Base-by-base conservation (phyloP, 179 eudicot species). In the Gypsophila paniculata region DNA sequence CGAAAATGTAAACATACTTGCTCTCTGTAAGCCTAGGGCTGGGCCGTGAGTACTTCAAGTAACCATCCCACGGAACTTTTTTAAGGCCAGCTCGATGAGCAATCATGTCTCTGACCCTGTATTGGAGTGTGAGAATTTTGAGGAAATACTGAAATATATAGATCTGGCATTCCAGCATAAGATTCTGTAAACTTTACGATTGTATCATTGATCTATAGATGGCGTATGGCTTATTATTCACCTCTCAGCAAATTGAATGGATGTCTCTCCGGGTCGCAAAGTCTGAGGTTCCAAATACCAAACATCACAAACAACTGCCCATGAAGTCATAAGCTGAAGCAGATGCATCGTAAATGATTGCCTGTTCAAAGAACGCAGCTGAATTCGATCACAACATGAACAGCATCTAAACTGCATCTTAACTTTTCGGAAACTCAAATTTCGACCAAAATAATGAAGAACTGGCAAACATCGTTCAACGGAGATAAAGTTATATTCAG, bases 281-380 rank as follows among this genome's bases (percentile, higher is more conserved):
- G 82, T 90, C 77, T 95, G 99, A 65, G 97, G 99, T 75, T 95
- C 99, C 83, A 95, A 67, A 82, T 88, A 95, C 97, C 97, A 95
- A 46, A 95, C 99, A 77, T 95, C 97, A 85, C 99, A 95, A 74
- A 95, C 97, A 75, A 95, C 96, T 72, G 97, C 99, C 99, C 99
- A 95, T 3, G 99, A 95, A 22, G 96, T 86, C 99, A 95, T 92
- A 67, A 95, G 88, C 85, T 89, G 99, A 78, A 95, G 86, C 72
- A 95, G 84, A 79, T 92, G 99, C 76, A 29, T 92, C 49, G 97
- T 92, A 74, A 95, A 95, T 61, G 99, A 95, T 73, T 90, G 99
- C 75, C 97, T 95, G 95, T 77, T 79, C 42, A 72, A 21, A 60
- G 19, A 14, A 70, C 11, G 15, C n/a, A 44, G 21, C 22, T 42